Base-by-base conservation (phyloP, 371 early-diverging fungal species). In the Syncephalastrum contaminatum region DNA sequence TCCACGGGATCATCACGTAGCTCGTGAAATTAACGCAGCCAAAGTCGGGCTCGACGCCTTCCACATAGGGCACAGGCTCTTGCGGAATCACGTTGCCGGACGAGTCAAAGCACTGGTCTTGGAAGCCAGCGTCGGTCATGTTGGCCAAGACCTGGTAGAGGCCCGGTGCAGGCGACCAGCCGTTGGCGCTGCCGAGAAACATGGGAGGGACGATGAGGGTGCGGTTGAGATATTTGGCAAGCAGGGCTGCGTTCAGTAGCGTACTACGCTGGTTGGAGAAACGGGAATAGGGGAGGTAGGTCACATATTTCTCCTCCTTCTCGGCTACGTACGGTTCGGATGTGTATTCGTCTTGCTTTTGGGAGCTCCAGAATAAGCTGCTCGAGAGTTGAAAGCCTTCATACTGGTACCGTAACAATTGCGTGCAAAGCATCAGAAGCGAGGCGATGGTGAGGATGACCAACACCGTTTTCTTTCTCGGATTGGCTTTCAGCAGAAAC, bases 221-320 rank as follows among this genome's bases (percentile, higher is more conserved):
- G 18, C 69, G 60, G 51, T 68, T 64, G 43, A 68, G 58, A 24
- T 63, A 63, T 22, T 68, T 63, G 14, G 69, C 64, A 10, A 68
- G 68, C 7, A 81, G 55, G 39, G 76, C 63, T 1, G 76, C 78
- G 39, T 81, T 81, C 21, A 73, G 65, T n/a, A 82, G 63, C 3
- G 67, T 66, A 53, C 71, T 69, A 10, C 75, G 75, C 53, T 81
- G 82, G 48, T 78, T 76, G 45, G 74, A 73, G 49, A 81, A 73
- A 5, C 75, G 66, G 10, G 70, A 67, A 65, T 81, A 77, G n/a
- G 79, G 77, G 13, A 76, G 48, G 50, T 78, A 81, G 4, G 82
- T 72, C 25, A 81, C 44, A 48, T 67, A 76, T 36, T 62, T 59
- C 44, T 66, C 62, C 8, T 62, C 48, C 8, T 27, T 22, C 6